Base-by-base conservation (phyloP, 139 green algal genomes). In the Coccomyxa sp. region DNA sequence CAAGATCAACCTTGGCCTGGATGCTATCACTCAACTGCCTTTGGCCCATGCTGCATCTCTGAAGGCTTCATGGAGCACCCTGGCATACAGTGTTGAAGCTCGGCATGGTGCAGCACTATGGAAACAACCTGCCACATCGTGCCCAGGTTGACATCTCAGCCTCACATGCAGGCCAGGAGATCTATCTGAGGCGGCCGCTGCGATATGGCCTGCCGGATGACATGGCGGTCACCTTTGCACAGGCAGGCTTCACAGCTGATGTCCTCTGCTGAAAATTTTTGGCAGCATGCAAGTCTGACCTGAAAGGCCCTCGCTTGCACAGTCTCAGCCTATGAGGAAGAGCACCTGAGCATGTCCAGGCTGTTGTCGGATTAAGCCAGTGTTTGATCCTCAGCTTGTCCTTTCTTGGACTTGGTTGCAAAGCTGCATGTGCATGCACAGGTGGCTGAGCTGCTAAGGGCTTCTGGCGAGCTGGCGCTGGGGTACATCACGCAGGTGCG, bases 81-180 rank as follows among this genome's bases (percentile, higher is more conserved):
- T 24, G 40, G 39, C 27, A 41, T 31, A 6, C n/a, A 40, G 36
- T 78, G 29, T 33, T 35, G 6, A 34, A 16, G 38, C 38, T 36
- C 33, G 7, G 16, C 9, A 10, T 38, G 9, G n/a, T 31, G 9
- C 7, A 37, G 44, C 34, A 54, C 10, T 54, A 27, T 78, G 8
- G 24, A 24, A 33, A 35, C 3, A 12, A n/a, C 34, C 10, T 54
- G 4, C 34, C 6, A 44, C 12, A n/a, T 36, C 16, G 22, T 9
- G 71, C 38, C 34, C 27, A 41, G 39, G 31, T 33, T 41, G 41
- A 74, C 31, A 12, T 24, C 22, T 33, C 0, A 16, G 0, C 0
- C 37, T 16, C 40, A 16, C 33, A 16, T 73, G 81, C 72, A 86
- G 82, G 81, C 31, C 76, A 81, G 55, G 81, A 81, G 22, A 84